Conservation (phyloP, 176 grass and related monocot genomes). For the Oryza officinalis region DNA sequence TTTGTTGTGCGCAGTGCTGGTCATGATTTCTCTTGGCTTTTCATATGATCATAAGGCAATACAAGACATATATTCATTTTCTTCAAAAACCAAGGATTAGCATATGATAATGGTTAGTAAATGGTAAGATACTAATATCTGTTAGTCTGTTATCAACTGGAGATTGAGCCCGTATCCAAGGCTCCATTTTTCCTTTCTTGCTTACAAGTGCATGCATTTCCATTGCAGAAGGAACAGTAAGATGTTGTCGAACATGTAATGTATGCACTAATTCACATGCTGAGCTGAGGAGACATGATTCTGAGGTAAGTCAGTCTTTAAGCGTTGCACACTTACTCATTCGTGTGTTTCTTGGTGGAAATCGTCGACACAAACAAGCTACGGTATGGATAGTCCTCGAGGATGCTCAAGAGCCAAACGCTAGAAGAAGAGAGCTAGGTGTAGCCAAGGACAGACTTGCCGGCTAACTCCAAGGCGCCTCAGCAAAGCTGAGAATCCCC, state of each 20-base stretch:
- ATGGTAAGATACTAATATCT: conserved; percentile 8
- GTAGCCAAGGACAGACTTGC: conserved; percentile 72
- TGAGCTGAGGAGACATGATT: not conserved
- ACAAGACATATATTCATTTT: not conserved
- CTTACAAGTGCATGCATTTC: conserved; percentile 13
- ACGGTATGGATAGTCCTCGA: not conserved
- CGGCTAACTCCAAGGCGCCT: conserved; percentile 31
- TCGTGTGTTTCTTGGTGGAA: not conserved
- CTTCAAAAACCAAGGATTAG: conserved; percentile 24
- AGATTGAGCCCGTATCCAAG: conserved; percentile 18
- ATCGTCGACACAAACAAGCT: not conserved
- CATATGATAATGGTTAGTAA: conserved; percentile 38
- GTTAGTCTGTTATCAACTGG: not conserved
- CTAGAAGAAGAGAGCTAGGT: conserved; percentile 57
- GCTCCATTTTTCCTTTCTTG: not conserved
- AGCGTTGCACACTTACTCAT: conserved; percentile 1
- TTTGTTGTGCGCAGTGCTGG: not conserved
- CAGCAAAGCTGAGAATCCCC: not conserved
- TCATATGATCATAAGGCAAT: conserved; percentile 4
- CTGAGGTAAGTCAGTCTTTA: conserved; percentile 4
- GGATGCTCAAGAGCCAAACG: conserved; percentile 40
- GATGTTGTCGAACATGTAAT: not conserved
- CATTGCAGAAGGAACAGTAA: conserved; percentile 7
- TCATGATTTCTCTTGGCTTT: conserved; percentile 15
- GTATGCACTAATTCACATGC: not conserved